Percentiles rank a stretch among this genome's conserved stretches.
Conservation (phyloP, 164 flowering plant species). For the Annona squamosa region DNA sequence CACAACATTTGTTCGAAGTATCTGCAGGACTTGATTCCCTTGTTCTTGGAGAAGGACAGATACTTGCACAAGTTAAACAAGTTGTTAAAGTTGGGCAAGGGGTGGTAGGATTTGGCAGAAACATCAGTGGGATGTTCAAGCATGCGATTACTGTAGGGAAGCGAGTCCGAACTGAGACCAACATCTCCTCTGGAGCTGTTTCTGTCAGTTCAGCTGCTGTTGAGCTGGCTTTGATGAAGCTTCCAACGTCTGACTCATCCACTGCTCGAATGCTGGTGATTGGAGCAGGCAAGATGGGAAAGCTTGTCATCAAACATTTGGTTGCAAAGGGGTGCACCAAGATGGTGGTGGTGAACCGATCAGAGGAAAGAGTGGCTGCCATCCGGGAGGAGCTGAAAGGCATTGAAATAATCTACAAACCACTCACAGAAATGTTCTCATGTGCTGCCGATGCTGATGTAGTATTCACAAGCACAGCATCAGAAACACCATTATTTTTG, state of each 20-base stretch:
- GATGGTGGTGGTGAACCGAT: constrained; percentile 83
- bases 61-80: constrained; percentile 94
- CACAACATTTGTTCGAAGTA: constrained; percentile 88
- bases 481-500: constrained; percentile 68
- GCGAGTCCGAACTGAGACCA: constrained; percentile 85
- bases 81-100: constrained; percentile 90
- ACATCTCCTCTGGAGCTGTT: constrained; percentile 90
- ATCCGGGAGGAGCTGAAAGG: constrained; percentile 71
- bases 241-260: constrained; percentile 57
- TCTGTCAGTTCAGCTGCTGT: constrained; percentile 99
- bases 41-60: constrained; percentile 94
- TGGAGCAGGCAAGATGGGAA: constrained; percentile 99
- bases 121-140: constrained; percentile 84
- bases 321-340: constrained; percentile 87
- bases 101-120: constrained; percentile 81
- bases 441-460: constrained; percentile 88
- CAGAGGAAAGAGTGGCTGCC: constrained; percentile 75
- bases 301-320: constrained; percentile 95
- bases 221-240: constrained; percentile 87
- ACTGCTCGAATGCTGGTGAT: constrained; percentile 72
- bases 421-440: constrained; percentile 62
- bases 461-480: constrained; percentile 89
- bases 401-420: constrained; percentile 74
- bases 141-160: constrained; percentile 92
- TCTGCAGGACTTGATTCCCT: constrained; percentile 97